Evolutionary conservation across 169 alveolate genomes (phyloP), one percentile per base, ranked within the genome.

Genomic region (Plasmodium inui): DNA sequence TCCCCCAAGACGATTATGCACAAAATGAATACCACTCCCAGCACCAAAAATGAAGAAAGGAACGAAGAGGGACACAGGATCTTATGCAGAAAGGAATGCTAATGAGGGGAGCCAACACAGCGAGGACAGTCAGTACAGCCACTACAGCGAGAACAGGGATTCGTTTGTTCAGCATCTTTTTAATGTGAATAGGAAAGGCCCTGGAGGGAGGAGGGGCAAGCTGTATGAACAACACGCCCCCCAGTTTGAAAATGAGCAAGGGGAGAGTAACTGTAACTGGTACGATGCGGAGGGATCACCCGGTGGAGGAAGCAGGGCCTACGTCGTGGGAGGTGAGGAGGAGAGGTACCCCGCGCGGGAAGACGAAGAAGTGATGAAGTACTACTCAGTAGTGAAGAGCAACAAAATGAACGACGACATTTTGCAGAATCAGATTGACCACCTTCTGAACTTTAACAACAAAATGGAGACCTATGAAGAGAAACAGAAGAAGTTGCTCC

Each of bases 291-390:
- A 79, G 50, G 34, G 12, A 57, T 3, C 46, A 22, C 28, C 28
- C 30, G 19, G 30, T 19, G 8, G 37, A 30, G 72, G 37, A 46
- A 50, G n/a, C 26, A 14, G 5, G 0, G 8, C 28, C 8, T 0
- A 50, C 22, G 17, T 17, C 22, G 72, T 22, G 17, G 80, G 22
- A n/a, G 74, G 22, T n/a, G 73, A 79, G 19, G 30, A 79, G 6
- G 70, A 61, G 12, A 7, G 37, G 5, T 8, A 17, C 9, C 57
- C 72, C 53, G 26, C 44, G 1, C 80, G 19, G 14, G 41, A 34
- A 7, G 82, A 89, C 6, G 94, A 89, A n/a, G 94, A 89, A 28
- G 90, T 89, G 41, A 79, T 89, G 79, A 89, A 89, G 82, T 89
- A 89, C 70, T 89, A 80, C 53, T 14, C 80, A 22, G 53, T 89